A percentile compares a stretch with the other conserved stretches of the same genome.
Conservation (phyloP, 352 stramenopile genomes). For the Globisporangium sylvaticum region DNA sequence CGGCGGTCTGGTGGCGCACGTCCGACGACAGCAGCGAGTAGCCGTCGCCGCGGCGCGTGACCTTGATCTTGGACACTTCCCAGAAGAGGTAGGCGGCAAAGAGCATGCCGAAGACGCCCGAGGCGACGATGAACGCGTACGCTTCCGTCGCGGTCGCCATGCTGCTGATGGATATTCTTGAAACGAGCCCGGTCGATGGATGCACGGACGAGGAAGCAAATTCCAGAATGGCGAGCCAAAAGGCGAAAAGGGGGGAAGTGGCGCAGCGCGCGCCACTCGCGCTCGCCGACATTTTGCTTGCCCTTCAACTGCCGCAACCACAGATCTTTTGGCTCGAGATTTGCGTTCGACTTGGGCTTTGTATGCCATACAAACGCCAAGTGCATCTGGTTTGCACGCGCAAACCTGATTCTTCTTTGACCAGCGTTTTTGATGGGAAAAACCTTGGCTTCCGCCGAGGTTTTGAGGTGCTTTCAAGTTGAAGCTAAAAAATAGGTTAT, state of each 20-base stretch:
- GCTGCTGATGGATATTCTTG: constrained; percentile 15
- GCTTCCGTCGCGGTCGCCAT: constrained; percentile 61
- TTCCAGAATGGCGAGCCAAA: constrained; percentile 47
- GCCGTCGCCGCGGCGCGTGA: constrained; percentile 77
- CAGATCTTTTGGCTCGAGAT: constrained; percentile 14
- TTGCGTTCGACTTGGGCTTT: not conserved
- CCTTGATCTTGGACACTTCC: constrained; percentile 87
- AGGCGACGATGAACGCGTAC: constrained; percentile 60
- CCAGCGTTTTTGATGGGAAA: constrained; percentile 1
- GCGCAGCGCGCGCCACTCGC: not conserved
- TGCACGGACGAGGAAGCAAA: constrained; percentile 41
- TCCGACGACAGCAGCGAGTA: constrained; percentile 77
- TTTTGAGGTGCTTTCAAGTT: constrained; percentile 12
- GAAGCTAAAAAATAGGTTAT: constrained; percentile 10
- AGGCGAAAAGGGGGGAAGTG: not conserved
- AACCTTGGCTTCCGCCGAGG: not conserved
- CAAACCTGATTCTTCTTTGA: constrained; percentile 13
- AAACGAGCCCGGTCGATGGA: constrained; percentile 9
- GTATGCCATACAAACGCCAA: constrained; percentile 28
- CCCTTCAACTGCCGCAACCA: constrained; percentile 20
- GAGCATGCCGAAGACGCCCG: constrained; percentile 72
- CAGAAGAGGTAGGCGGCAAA: constrained; percentile 85
- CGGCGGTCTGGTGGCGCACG: constrained; percentile 74
- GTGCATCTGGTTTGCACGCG: constrained; percentile 8
- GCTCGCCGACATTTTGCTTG: not conserved